phyloP scores from a whole-genome alignment of 2,329 filamentous ascomycete species.

The Trichophyton benhamiae region DNA sequence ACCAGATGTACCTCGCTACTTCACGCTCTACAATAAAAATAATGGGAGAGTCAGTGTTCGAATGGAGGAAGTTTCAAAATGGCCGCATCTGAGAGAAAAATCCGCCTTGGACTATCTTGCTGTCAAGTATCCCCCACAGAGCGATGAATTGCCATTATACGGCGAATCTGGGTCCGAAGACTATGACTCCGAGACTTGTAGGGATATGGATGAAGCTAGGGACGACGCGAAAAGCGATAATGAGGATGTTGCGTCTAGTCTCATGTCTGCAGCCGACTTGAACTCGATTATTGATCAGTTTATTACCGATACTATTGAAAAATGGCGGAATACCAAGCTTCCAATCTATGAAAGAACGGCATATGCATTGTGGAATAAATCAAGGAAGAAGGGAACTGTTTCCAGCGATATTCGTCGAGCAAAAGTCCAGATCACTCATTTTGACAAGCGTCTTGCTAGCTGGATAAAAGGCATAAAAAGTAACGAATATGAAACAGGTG shows the following conservation, averaged over 20 bases:
- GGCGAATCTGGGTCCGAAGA: constrained; percentile 44
- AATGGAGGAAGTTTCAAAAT: constrained; percentile 20
- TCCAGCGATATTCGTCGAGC: constrained; percentile 35
- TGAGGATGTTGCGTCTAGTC: constrained; percentile 8
- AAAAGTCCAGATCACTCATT: constrained; percentile 31
- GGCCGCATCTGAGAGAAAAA: constrained; percentile 18
- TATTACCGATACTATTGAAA: constrained; percentile 38
- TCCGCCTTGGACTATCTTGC: constrained; percentile 26
- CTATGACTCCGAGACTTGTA: constrained; percentile 48
- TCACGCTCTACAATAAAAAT: constrained; percentile 22
- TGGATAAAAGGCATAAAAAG: constrained; percentile 42
- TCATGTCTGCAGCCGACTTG: constrained; percentile 38
- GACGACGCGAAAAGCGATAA: constrained; percentile 19
- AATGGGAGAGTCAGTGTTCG: constrained; percentile 17
- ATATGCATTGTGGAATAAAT: constrained; percentile 48
- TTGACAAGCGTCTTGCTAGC: constrained; percentile 44
- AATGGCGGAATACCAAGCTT: constrained; percentile 49
- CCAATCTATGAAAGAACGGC: constrained; percentile 46
- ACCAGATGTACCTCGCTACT: constrained; percentile 13
- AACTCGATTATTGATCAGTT: constrained; percentile 42
- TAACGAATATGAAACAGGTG: constrained; percentile 41
- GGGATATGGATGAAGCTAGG: constrained; percentile 49
- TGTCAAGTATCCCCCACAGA: constrained; percentile 31
- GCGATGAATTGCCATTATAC: constrained; percentile 38
- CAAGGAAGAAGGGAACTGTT: constrained; percentile 33